Base-by-base conservation (phyloP, 2,329 filamentous ascomycete species). In the Neoascochyta sp. region DNA sequence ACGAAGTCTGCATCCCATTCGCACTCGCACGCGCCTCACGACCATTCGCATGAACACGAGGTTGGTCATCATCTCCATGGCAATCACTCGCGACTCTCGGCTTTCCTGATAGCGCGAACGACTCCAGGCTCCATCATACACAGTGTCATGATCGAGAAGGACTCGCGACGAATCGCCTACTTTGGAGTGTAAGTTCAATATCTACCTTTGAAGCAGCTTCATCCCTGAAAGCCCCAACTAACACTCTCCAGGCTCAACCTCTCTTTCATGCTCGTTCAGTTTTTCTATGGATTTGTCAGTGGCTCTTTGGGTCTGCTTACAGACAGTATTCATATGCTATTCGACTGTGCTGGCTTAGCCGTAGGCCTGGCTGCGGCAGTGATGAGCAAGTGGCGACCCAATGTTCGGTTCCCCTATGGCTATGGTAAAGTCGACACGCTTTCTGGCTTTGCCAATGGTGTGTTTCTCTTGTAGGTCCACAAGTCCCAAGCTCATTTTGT, bases 261-360 rank as follows among this genome's bases (percentile, higher is more conserved):
- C 49, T 74, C 72, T 5, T 98, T 98, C 62, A 98, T 98, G 92
- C 68, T 85, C 18, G 79, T 98, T 1, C 92, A 98, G 54, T 84
- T 89, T 22, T 87, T 90, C 40, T 98, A 98, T 55, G 92, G 92
- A 27, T 93, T 92, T 51, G 68, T 92, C 8, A 96, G 88, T 3
- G 89, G 94, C 47, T 98, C 92, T 0, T 70, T 98, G 4, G 92
- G 92, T 3, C 73, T 98, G n/a, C 76, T 98, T 11, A 95, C 88
- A 47, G 92, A 98, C 64, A 96, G 89, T 53, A 92, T 98, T 42
- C 92, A 98, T 66, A 98, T 98, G 92, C 90, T 98, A 54, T 96
- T 98, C 52, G 92, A 98, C 64, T 98, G 92, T 48, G 80, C 95
- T 19, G 92, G 90, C 12, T 74, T 98, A 16, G 78, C 86, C 2